phyloP scores from a whole-genome alignment of 345 rosid species.

The Hypericum androsaemum region DNA sequence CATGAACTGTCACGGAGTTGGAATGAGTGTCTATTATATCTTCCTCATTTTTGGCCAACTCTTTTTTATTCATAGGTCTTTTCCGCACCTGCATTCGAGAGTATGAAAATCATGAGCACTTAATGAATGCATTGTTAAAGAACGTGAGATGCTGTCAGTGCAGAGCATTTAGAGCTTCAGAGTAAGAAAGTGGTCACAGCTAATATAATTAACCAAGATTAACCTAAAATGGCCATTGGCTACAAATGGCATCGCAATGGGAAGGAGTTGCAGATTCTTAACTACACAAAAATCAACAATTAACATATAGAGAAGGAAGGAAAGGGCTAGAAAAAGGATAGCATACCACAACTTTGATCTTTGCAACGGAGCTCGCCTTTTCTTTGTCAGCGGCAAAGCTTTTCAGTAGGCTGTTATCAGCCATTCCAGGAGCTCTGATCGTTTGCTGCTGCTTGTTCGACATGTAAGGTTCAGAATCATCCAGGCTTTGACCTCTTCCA shows the following conservation, averaged over 20 bases:
- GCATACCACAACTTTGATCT: conserved; percentile 98
- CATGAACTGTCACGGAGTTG: conserved; percentile 77
- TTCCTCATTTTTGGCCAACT: conserved; percentile 83
- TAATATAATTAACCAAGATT: too few species aligned
- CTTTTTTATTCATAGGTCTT: conserved; percentile 94
- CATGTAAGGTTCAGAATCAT: conserved; percentile 59
- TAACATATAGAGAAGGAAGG: not conserved
- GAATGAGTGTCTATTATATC: conserved; percentile 74
- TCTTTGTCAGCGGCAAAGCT: conserved; percentile 80
- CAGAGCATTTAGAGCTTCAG: too few species aligned
- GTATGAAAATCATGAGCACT: not conserved
- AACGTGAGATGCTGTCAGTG: too few species aligned
- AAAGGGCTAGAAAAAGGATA: conserved; percentile 6
- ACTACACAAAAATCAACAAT: not conserved
- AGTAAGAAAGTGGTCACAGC: too few species aligned
- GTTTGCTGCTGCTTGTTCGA: conserved; percentile 49
- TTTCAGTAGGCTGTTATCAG: conserved; percentile 57
- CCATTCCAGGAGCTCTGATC: conserved; percentile 50
- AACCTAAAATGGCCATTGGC: too few species aligned
- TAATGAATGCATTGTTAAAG: too few species aligned
- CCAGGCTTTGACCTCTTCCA: conserved; percentile 68
- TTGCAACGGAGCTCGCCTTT: conserved; percentile 77
- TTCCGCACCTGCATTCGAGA: conserved; percentile 69
- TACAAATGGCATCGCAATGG: not conserved
- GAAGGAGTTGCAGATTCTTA: too few species aligned